Evolutionary conservation across 2,329 filamentous ascomycete genomes (phyloP), one percentile per base, ranked within the genome.

Genomic region (Colletotrichum sp.): DNA sequence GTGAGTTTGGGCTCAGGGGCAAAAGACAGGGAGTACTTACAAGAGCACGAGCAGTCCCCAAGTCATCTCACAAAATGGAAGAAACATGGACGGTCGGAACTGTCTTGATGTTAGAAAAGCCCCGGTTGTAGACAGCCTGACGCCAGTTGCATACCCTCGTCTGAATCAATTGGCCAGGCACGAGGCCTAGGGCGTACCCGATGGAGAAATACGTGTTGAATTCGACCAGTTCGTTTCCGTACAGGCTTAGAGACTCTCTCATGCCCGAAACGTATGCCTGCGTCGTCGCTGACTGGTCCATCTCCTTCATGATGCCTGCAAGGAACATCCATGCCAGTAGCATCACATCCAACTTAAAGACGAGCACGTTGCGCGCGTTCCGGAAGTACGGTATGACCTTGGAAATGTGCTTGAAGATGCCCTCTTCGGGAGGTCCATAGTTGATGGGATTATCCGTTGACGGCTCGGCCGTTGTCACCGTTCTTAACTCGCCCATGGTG

Each of bases 211-310:
- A 78, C 5, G 80, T 81, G 26, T 69, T 72, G 60, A 71, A 73
- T 24, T 77, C 68, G 12, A 78, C 78, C 32, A 76, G 78, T 77
- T 86, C 80, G 63, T 84, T 84, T 9, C 82, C 84, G 24, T 82
- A 79, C 2, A 86, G 81, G 2, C 67, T 67, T 8, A 84, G 76
- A 64, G 84, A 83, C 55, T 84, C 81, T 36, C 85, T 83, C 85
- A 87, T 86, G 1, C 85, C 85, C 0, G 83, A 84, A 12, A 86
- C 84, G 62, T 86, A 87, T 21, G 85, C 85, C n/a, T 80, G 82
- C 60, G 80, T 84, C 78, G 82, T 84, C 60, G 84, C 84, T 8
- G 81, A 80, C 75, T 85, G 84, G 71, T 87, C 85, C 30, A 84
- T 80, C 71, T 76, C 73, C 49, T 78, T 78, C 71, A 78, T 77